Percentiles rank a stretch among this genome's conserved stretches.
Evolutionary conservation across 2,329 filamentous ascomycete genomes (phyloP).

Genomic region (Aureobasidium subglaciale): DNA sequence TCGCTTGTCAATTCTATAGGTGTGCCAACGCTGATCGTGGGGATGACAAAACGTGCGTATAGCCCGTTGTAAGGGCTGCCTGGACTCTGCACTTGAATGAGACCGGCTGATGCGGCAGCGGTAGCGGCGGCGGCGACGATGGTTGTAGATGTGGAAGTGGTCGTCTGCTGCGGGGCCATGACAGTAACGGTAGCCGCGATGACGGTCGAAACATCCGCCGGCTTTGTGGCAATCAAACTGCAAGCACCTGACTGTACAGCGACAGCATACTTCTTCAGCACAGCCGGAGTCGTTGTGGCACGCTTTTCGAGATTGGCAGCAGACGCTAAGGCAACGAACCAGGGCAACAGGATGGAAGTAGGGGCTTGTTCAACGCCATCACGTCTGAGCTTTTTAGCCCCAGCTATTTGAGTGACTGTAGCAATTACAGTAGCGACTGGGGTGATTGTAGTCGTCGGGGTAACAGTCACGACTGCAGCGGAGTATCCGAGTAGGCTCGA

Average conservation of each 20-base stretch:
- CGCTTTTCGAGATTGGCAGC: not conserved
- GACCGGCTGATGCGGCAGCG: not conserved
- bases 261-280: not conserved
- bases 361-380: not conserved
- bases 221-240: not conserved
- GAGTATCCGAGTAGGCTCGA: conserved; percentile 15
- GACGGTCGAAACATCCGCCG: not conserved
- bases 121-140: not conserved
- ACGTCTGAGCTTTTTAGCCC: not conserved
- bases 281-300: not conserved
- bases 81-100: not conserved
- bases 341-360: not conserved
- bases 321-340: not conserved
- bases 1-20: not conserved
- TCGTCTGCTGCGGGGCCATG: not conserved
- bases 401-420: not conserved
- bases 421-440: not conserved
- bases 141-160: not conserved
- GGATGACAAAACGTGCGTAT: not conserved
- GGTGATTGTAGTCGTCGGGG: not conserved
- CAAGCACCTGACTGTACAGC: not conserved
- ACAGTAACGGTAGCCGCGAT: not conserved
- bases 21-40: not conserved
- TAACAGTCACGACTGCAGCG: not conserved
- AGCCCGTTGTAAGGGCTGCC: not conserved